Conservation (phyloP, 2,329 filamentous ascomycete genomes). For the Ramularia collo-cygni region DNA sequence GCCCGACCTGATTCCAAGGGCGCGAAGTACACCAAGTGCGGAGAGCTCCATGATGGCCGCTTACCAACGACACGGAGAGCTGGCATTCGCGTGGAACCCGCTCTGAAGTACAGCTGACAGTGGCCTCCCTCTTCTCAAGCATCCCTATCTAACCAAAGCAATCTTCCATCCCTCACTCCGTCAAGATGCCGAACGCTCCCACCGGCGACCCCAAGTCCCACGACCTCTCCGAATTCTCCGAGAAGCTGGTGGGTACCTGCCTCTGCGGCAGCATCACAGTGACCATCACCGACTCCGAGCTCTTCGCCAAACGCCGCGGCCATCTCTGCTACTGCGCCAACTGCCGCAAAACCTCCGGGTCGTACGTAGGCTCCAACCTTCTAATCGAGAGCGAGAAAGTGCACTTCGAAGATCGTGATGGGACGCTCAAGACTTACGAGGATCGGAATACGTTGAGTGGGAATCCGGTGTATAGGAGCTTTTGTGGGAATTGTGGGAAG, state of each 20-base stretch:
- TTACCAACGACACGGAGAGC: too few relatives aligned
- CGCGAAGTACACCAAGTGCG: too few relatives aligned
- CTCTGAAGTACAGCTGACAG: too few relatives aligned
- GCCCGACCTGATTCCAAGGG: too few relatives aligned
- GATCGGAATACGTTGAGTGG: conserved; percentile 43
- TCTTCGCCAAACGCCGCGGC: conserved; percentile 40
- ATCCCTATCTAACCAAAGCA: too few relatives aligned
- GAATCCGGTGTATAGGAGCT: conserved; percentile 39
- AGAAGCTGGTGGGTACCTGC: conserved; percentile 36
- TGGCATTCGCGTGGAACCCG: too few relatives aligned
- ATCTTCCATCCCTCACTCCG: neutral
- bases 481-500: conserved; percentile 42
- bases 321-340: conserved; percentile 48
- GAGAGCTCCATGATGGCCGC: too few relatives aligned
- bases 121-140: too few relatives aligned
- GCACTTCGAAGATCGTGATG: conserved; percentile 38
- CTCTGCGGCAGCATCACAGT: conserved; percentile 44
- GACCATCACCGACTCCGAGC: conserved; percentile 41
- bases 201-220: conserved; percentile 38
- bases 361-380: conserved; percentile 36
- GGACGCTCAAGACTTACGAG: conserved; percentile 39
- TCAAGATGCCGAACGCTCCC: conserved; percentile 26
- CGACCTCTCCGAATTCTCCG: conserved; percentile 27
- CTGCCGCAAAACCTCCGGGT: conserved; percentile 45
- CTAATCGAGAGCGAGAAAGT: conserved; percentile 41